Percentiles rank a stretch among this genome's conserved stretches.
These are phyloP conservation scores for Karstenula rhodostoma DNA, from an alignment of 2,329 filamentous ascomycete genomes.

Conservation along the genomic window DNA sequence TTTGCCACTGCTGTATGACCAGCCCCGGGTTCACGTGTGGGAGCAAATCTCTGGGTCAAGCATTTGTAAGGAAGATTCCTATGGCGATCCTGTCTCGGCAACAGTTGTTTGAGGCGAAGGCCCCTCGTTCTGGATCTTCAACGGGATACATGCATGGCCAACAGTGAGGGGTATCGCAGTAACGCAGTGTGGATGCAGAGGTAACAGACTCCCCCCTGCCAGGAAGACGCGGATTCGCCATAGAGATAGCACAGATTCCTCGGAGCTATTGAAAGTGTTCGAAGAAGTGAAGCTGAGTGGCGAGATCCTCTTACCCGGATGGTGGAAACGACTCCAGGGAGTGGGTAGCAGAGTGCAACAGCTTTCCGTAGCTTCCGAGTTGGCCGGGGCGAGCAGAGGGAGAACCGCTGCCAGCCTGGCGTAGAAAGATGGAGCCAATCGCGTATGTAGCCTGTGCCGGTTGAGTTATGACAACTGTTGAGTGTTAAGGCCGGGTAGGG, in stretches of 20 bases:
- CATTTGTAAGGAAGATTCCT: background rate
- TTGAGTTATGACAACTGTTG: slow-evolving; percentile 1
- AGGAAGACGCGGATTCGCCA: background rate
- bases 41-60: background rate
- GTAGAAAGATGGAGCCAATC: background rate
- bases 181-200: background rate
- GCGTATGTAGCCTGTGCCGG: background rate
- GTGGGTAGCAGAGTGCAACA: background rate
- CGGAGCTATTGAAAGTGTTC: background rate
- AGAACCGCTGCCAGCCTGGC: background rate
- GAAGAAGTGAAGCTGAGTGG: background rate
- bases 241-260: background rate
- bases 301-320: background rate
- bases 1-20: slow-evolving; percentile 26
- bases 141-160: background rate
- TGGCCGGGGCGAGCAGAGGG: background rate
- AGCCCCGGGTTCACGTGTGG: slow-evolving; percentile 14
- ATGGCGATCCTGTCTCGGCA: slow-evolving; percentile 4
- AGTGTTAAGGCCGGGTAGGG: slow-evolving; percentile 22
- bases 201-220: background rate
- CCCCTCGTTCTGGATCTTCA: background rate
- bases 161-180: background rate
- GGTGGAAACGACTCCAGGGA: background rate
- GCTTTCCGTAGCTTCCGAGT: slow-evolving; percentile 1
- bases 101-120: slow-evolving; percentile 12